Conservation (phyloP, 2,329 filamentous ascomycete species). For the Ceratocystis destructans region DNA sequence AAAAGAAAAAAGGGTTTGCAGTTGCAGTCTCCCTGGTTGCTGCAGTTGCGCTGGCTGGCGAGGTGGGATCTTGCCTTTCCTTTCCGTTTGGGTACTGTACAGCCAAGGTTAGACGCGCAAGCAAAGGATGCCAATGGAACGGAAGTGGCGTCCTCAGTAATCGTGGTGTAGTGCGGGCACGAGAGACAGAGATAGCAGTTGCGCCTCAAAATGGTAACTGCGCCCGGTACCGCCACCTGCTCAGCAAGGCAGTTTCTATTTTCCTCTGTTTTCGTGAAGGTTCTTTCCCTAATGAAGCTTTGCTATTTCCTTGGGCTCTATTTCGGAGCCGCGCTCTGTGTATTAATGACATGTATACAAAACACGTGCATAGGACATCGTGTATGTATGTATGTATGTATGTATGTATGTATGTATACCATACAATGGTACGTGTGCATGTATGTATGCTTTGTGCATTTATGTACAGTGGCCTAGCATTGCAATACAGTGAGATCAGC, state of each 20-base stretch:
- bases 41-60: neutral
- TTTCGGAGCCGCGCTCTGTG: neutral
- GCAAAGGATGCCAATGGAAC: neutral
- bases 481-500: no score
- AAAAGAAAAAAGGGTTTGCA: neutral
- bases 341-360: neutral
- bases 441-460: no score
- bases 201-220: neutral
- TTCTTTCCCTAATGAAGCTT: neutral
- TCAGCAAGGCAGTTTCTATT: neutral
- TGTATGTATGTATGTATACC: no score
- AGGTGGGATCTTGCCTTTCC: no score
- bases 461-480: no score
- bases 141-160: neutral
- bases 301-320: neutral
- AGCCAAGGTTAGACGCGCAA: conserved; percentile 1
- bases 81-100: neutral
- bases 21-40: neutral
- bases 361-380: no score
- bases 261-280: neutral
- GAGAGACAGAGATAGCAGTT: neutral
- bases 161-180: neutral
- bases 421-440: no score
- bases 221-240: neutral
- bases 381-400: no score